Evolutionary conservation across 177 flowering plant species (phyloP), one percentile per base, ranked within the genome.

Genomic region (Vitis hybrid): DNA sequence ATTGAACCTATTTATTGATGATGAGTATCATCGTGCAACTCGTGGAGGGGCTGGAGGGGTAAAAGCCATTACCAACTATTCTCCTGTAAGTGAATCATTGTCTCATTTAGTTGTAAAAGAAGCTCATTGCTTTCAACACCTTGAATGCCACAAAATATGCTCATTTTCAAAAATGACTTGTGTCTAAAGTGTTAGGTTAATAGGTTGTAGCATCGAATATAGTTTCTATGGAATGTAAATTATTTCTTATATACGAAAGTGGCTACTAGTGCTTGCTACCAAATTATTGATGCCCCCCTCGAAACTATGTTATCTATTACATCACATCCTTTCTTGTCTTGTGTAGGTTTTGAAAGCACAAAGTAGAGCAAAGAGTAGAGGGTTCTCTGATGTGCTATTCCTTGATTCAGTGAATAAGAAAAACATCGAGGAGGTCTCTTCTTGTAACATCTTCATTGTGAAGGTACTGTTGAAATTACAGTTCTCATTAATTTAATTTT

Each of bases 371-470:
- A 91, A 85, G 70, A 74, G 51, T 70, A 83, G 68, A 71, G 99
- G 99, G 57, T 95, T 83, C 74, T 88, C 98, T 8, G 99, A 95
- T 78, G 97, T 95, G 5, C 27, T 95, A 63, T 93, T 82, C 81
- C 88, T 95, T 11, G 98, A 95, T 71, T 82, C 94, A 0, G 82
- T 81, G 18, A 65, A 79, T 46, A 91, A 85, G 70, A 91, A 78
- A 74, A 50, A 88, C 71, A 40, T 95, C 4, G 98, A 95, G 81
- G 99, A 95, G 80, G 94, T 88, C 13, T 85, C 97, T 68, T 78
- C 98, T 62, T 91, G 94, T 60, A 95, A 95, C 61, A 69, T 95
- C 72, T 95, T 95, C 79, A 11, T 93, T 62, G 85, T 89, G 21
- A 91, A 93, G 98, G 98, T 94, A 87, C 55, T 21, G 1, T 8